phyloP scores from a whole-genome alignment of 305 asterid genomes.

The Fraxinus angustifolia region DNA sequence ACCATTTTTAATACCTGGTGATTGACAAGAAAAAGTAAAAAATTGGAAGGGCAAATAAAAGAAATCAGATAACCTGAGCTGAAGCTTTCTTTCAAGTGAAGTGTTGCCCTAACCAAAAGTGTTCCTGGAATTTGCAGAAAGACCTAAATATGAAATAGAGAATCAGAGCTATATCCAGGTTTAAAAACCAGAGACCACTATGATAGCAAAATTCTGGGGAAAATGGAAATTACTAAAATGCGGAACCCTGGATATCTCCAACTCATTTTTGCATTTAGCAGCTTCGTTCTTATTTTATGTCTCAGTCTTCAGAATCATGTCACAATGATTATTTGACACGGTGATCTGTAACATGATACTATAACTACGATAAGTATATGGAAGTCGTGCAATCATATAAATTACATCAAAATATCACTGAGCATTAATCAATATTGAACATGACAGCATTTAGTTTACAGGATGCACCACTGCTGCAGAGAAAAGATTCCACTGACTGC shows the following conservation, averaged over 20 bases:
- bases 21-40: not conserved
- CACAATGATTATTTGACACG: slow-evolving; percentile 46
- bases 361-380: not conserved
- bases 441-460: slow-evolving; percentile 55
- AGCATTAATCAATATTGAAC: slow-evolving; percentile 57
- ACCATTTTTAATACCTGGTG: not conserved
- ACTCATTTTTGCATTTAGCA: slow-evolving; percentile 18
- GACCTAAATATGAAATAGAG: slow-evolving; percentile 40
- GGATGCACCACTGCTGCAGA: slow-evolving; percentile 52
- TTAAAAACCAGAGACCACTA: not conserved
- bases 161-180: not conserved
- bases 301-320: slow-evolving; percentile 39
- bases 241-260: slow-evolving; percentile 37
- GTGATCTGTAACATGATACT: slow-evolving; percentile 36
- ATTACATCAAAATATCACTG: not conserved
- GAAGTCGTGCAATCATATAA: not conserved
- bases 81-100: slow-evolving; percentile 51
- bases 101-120: slow-evolving; percentile 59
- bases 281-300: slow-evolving; percentile 18
- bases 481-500: slow-evolving; percentile 67
- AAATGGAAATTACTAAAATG: slow-evolving; percentile 46
- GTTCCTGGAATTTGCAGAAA: slow-evolving; percentile 81
- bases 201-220: not conserved
- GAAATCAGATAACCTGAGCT: slow-evolving; percentile 37
- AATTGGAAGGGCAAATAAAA: slow-evolving; percentile 3